phyloP scores from a whole-genome alignment of 2,329 filamentous ascomycete genomes.

The Ophiostoma novo-ulmi region DNA sequence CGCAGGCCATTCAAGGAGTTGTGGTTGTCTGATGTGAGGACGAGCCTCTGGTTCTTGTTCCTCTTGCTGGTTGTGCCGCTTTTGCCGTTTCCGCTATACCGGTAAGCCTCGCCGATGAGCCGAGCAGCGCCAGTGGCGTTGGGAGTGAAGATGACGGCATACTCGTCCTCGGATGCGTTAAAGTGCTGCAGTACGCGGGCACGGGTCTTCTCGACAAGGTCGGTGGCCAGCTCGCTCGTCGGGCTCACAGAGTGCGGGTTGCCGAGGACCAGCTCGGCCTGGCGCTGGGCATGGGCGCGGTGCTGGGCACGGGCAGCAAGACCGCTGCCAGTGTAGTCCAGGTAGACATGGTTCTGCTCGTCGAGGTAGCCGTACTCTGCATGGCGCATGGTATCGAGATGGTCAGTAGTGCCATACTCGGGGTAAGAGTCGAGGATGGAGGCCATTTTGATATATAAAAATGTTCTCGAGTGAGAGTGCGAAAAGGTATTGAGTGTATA shows the following conservation, averaged over 20 bases:
- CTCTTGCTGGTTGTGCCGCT: background rate
- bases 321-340: slow-evolving; percentile 41
- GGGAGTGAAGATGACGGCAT: slow-evolving; percentile 39
- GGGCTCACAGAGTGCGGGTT: slow-evolving; percentile 41
- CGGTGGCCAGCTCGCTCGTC: slow-evolving; percentile 36
- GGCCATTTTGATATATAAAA: slow-evolving; percentile 4
- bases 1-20: slow-evolving; percentile 41
- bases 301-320: slow-evolving; percentile 36
- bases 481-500: background rate
- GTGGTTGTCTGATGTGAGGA: slow-evolving; percentile 41
- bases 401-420: slow-evolving; percentile 34
- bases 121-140: slow-evolving; percentile 40
- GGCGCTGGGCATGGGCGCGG: slow-evolving; percentile 33
- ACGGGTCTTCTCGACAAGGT: slow-evolving; percentile 34
- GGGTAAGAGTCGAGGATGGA: slow-evolving; percentile 31
- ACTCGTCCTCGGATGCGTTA: slow-evolving; percentile 37
- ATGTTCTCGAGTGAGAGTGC: too few species aligned
- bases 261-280: slow-evolving; percentile 34
- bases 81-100: slow-evolving; percentile 28
- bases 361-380: slow-evolving; percentile 38
- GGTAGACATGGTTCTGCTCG: slow-evolving; percentile 37
- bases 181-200: slow-evolving; percentile 35
- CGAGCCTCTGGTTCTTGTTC: slow-evolving; percentile 27
- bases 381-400: slow-evolving; percentile 33
- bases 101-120: slow-evolving; percentile 40